phyloP scores from a whole-genome alignment of 495 filamentous ascomycete species.

The Rhypophila decipiens region DNA sequence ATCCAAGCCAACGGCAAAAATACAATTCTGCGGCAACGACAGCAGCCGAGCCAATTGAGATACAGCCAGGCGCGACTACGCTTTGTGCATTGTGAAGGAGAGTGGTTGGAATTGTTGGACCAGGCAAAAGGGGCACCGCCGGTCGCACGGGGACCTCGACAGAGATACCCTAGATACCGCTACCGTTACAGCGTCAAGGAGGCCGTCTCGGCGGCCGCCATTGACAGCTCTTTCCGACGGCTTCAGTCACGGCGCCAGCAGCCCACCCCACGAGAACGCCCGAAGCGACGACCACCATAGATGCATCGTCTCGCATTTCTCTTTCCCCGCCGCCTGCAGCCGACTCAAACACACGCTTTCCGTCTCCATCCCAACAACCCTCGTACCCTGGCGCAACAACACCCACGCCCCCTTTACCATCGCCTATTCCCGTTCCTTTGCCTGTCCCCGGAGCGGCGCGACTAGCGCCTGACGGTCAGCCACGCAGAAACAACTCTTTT shows the following conservation, averaged over 20 bases:
- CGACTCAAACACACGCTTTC: constrained; percentile 22
- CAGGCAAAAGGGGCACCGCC: neutral
- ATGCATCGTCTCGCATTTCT: constrained; percentile 14
- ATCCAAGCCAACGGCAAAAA: neutral
- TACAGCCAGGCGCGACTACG: too few species aligned
- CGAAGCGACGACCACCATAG: constrained; percentile 34
- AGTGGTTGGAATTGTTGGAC: neutral
- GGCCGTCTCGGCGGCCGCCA: constrained; percentile 39
- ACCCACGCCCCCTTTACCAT: constrained; percentile 14
- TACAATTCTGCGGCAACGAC: neutral
- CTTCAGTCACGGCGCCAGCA: constrained; percentile 34
- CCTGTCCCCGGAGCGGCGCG: constrained; percentile 7
- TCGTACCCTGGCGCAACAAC: constrained; percentile 20
- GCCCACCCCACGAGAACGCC: constrained; percentile 17
- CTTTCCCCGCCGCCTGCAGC: constrained; percentile 4
- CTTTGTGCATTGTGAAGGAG: neutral
- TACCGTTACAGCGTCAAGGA: constrained; percentile 8
- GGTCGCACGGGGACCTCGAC: neutral
- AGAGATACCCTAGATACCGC: neutral
- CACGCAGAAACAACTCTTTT: constrained; percentile 28
- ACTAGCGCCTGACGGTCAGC: constrained; percentile 9
- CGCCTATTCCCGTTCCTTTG: constrained; percentile 5
- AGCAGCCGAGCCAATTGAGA: neutral
- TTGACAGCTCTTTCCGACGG: constrained; percentile 35
- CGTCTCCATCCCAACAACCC: constrained; percentile 32